Conservation (phyloP, 2,329 filamentous ascomycete genomes). For the Pseudofabraea citricarpa region DNA sequence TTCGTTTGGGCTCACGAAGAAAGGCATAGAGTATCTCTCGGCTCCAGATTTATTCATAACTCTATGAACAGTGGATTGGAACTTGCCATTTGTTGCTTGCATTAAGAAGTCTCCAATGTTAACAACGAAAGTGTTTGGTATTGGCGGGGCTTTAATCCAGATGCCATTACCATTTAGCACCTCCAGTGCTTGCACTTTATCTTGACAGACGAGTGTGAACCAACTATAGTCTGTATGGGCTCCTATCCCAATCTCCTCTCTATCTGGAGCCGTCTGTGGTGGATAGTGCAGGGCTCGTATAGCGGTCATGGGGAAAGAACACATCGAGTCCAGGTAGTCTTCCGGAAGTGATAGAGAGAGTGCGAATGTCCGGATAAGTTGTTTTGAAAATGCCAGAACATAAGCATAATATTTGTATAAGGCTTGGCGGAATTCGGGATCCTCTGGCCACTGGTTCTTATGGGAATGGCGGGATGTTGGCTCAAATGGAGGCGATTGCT, state of each 20-base stretch:
- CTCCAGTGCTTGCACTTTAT: constrained; percentile 36
- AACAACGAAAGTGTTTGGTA: constrained; percentile 41
- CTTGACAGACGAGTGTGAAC: constrained; percentile 44
- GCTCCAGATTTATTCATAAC: constrained; percentile 32
- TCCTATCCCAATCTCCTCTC: not conserved
- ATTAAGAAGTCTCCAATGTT: constrained; percentile 48
- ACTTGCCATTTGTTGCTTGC: constrained; percentile 43
- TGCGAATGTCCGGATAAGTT: not conserved
- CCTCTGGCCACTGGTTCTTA: not conserved
- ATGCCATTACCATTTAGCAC: constrained; percentile 31
- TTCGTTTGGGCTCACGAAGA: not conserved
- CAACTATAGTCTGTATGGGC: not conserved
- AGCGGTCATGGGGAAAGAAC: not conserved
- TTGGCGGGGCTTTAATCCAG: constrained; percentile 31
- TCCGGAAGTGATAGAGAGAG: not conserved
- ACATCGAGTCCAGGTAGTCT: not conserved
- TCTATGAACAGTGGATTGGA: constrained; percentile 41
- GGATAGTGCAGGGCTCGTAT: not conserved
- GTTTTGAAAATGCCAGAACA: not conserved
- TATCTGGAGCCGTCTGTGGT: not conserved
- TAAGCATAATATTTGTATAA: not conserved
- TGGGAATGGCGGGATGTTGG: not conserved
- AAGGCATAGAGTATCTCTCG: not conserved
- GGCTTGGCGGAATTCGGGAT: not conserved
- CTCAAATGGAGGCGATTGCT: too few relatives aligned